These are phyloP conservation scores for Citrullus amarus DNA, from an alignment of 306 rosid genomes.

Conservation along the genomic window DNA sequence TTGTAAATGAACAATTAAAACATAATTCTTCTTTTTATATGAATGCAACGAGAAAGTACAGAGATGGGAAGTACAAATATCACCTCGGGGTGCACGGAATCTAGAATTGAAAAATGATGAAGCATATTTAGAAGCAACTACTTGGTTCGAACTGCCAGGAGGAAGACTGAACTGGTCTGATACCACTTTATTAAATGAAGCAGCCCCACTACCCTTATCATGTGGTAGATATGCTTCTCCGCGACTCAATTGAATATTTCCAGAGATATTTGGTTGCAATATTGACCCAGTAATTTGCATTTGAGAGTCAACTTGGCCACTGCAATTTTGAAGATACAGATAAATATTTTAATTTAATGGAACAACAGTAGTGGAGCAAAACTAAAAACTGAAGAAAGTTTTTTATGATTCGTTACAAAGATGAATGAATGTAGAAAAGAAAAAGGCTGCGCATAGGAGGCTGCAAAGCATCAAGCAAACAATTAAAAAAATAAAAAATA, in stretches of 20 bases:
- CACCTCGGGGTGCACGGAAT: constrained; percentile 57
- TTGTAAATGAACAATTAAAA: too few species aligned
- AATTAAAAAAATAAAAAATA: neutral
- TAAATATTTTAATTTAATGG: neutral
- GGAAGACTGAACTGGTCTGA: constrained; percentile 51
- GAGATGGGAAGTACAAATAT: constrained; percentile 6
- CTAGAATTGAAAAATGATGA: constrained; percentile 63
- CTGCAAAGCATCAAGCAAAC: neutral
- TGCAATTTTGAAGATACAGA: constrained; percentile 13
- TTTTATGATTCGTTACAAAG: neutral
- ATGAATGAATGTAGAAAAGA: neutral
- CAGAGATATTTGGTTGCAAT: constrained; percentile 81
- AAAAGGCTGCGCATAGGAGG: neutral
- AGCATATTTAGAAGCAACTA: constrained; percentile 70
- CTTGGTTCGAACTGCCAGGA: constrained; percentile 41
- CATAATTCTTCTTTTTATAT: too few species aligned
- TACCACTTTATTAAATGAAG: constrained; percentile 51
- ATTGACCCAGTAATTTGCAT: constrained; percentile 91
- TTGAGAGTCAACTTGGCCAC: constrained; percentile 95
- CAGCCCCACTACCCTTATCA: constrained; percentile 69
- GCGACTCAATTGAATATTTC: constrained; percentile 72
- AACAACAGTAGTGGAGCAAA: neutral
- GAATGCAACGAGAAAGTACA: neutral
- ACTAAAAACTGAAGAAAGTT: neutral
- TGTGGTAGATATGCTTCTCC: constrained; percentile 98